These are phyloP conservation scores for Silene uniflora DNA, from an alignment of 148 eudicot genomes.

Conservation along the genomic window DNA sequence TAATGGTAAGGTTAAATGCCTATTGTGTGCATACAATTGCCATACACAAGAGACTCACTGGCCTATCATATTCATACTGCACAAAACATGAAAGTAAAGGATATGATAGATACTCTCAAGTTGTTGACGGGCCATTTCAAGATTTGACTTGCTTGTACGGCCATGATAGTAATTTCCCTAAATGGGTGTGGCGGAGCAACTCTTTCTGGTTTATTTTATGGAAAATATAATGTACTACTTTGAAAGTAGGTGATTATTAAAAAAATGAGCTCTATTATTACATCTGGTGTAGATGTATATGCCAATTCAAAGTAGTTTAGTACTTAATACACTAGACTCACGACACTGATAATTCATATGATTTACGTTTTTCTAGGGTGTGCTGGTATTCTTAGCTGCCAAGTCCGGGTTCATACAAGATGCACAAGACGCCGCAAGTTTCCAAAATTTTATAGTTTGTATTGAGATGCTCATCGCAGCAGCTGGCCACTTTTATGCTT, in stretches of 20 bases:
- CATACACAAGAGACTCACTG: no score
- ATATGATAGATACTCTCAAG: neutral
- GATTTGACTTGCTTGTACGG: neutral
- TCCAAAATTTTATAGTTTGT: slow-evolving; percentile 83
- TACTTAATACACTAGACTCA: neutral
- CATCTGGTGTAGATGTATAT: neutral
- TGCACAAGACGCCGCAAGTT: slow-evolving; percentile 78
- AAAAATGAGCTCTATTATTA: neutral
- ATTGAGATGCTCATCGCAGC: slow-evolving; percentile 99
- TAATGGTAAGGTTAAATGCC: neutral
- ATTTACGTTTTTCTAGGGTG: slow-evolving; percentile 54
- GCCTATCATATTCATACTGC: no score
- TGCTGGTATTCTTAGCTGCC: slow-evolving; percentile 88
- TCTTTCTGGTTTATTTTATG: neutral
- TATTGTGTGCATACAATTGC: no score
- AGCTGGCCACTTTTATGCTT: slow-evolving; percentile 83
- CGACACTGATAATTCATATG: neutral
- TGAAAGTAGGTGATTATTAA: neutral
- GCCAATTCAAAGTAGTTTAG: neutral
- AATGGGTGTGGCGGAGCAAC: neutral
- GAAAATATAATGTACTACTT: neutral
- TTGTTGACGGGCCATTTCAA: neutral
- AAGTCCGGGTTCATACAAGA: slow-evolving; percentile 71
- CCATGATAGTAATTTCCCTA: neutral
- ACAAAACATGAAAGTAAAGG: no score